These are phyloP conservation scores for Globisporangium acanthophoron DNA, from an alignment of 352 stramenopile species.

Conservation along the genomic window DNA sequence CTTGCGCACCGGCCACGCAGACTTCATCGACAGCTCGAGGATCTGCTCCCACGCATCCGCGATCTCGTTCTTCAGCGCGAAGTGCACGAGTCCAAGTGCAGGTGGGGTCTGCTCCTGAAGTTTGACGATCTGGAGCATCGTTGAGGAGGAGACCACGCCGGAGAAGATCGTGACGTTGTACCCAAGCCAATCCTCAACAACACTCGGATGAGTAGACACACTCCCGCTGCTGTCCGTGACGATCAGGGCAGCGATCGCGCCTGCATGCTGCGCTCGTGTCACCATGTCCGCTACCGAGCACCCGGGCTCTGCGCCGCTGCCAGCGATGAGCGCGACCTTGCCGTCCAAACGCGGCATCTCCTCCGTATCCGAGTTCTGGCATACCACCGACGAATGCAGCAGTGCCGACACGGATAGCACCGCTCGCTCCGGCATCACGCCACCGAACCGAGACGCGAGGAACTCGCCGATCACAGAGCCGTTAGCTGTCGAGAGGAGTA, in stretches of 20 bases:
- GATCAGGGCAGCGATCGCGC: slow-evolving; percentile 32
- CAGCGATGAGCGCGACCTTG: slow-evolving; percentile 29
- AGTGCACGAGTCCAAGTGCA: slow-evolving; percentile 15
- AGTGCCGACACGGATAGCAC: slow-evolving; percentile 17
- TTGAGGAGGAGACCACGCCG: slow-evolving; percentile 30
- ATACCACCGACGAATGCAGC: slow-evolving; percentile 23
- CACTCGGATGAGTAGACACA: slow-evolving; percentile 26
- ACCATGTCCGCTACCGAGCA: slow-evolving; percentile 43
- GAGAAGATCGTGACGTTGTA: slow-evolving; percentile 72
- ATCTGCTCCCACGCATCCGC: slow-evolving; percentile 50
- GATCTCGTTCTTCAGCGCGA: slow-evolving; percentile 35
- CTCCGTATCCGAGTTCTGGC: slow-evolving; percentile 8
- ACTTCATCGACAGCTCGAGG: slow-evolving; percentile 20
- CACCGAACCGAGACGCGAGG: slow-evolving; percentile 43
- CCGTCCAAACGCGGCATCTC: slow-evolving; percentile 18
- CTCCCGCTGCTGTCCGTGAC: slow-evolving; percentile 18
- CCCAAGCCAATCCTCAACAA: slow-evolving; percentile 41
- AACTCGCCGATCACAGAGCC: slow-evolving; percentile 36
- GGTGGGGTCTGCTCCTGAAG: slow-evolving; percentile 8
- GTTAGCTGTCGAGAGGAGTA: slow-evolving; percentile 18
- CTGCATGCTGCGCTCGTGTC: slow-evolving; percentile 34
- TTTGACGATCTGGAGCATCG: slow-evolving; percentile 18
- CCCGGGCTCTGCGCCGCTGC: slow-evolving; percentile 4
- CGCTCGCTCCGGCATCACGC: slow-evolving; percentile 25
- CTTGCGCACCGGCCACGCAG: slow-evolving; percentile 41